Conservation (phyloP, 345 rosid genomes). For the Populus tremula region DNA sequence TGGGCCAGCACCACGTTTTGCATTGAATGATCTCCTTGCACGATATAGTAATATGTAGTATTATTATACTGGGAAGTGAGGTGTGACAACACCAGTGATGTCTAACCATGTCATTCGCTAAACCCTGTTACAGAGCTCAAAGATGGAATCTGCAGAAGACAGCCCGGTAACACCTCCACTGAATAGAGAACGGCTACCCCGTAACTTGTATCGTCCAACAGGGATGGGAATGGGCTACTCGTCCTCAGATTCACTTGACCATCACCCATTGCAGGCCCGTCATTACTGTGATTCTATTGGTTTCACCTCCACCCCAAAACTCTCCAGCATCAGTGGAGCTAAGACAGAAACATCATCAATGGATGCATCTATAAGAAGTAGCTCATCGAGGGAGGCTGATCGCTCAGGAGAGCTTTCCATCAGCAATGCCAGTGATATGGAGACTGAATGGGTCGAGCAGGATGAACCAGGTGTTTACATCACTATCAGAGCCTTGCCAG, state of each 20-base stretch:
- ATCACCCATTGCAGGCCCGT: constrained; percentile 25
- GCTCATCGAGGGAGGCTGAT: constrained; percentile 38
- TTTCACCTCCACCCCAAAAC: constrained; percentile 79
- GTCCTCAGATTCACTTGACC: constrained; percentile 34
- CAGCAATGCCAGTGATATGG: constrained; percentile 42
- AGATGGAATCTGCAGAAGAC: constrained; percentile 28
- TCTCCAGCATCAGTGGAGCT: constrained; percentile 83
- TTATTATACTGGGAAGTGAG: not conserved
- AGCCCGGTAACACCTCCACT: constrained; percentile 36
- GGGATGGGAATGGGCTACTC: constrained; percentile 28
- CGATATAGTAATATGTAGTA: not conserved
- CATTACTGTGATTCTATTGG: constrained; percentile 58
- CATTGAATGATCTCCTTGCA: not conserved
- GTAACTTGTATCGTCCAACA: constrained; percentile 25
- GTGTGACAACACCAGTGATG: not conserved
- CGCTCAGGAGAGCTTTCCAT: constrained; percentile 33
- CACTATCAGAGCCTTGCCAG: constrained; percentile 31
- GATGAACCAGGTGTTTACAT: constrained; percentile 41
- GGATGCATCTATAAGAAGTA: constrained; percentile 38
- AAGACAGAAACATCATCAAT: constrained; percentile 90
- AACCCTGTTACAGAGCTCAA: constrained; percentile 25
- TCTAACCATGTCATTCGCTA: not conserved
- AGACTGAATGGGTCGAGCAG: constrained; percentile 38
- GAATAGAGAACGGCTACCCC: constrained; percentile 61
- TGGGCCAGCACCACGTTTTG: not conserved